phyloP scores from a whole-genome alignment of 2,329 filamentous ascomycete species.

The Cytospora leucostoma region DNA sequence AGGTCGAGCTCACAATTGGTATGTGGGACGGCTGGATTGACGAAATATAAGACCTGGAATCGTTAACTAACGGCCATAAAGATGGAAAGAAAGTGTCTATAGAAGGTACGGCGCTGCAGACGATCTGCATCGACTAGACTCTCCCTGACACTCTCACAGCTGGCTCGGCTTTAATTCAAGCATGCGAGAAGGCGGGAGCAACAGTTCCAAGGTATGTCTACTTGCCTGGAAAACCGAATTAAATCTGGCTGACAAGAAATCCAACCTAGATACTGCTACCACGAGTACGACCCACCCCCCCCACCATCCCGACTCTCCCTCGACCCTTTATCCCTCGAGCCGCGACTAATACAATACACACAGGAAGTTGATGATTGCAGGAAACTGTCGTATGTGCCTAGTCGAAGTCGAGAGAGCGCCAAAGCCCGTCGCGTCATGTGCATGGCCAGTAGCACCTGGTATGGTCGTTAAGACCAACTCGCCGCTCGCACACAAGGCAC shows the following conservation, averaged over 20 bases:
- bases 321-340: constrained; percentile 30
- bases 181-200: constrained; percentile 94
- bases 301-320: constrained; percentile 33
- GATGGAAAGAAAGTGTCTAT: constrained; percentile 99
- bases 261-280: constrained; percentile 86
- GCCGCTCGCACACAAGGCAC: constrained; percentile 91
- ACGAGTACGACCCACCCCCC: constrained; percentile 69
- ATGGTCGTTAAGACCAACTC: constrained; percentile 99
- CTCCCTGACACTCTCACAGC: constrained; percentile 54
- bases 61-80: constrained; percentile 44
- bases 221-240: background rate
- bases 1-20: constrained; percentile 98
- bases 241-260: constrained; percentile 18
- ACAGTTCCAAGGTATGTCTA: constrained; percentile 75
- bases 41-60: constrained; percentile 25
- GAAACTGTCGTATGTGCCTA: constrained; percentile 99
- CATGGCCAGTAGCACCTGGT: constrained; percentile 96
- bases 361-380: constrained; percentile 97
- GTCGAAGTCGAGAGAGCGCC: constrained; percentile 96
- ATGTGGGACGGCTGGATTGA: constrained; percentile 39
- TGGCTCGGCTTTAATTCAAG: constrained; percentile 95
- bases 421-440: constrained; percentile 97
- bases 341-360: constrained; percentile 44
- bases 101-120: constrained; percentile 67
- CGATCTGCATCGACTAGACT: constrained; percentile 24